Evolutionary conservation across 352 stramenopile genomes (phyloP).

Genomic region (Phytophthora boehmeriae): DNA sequence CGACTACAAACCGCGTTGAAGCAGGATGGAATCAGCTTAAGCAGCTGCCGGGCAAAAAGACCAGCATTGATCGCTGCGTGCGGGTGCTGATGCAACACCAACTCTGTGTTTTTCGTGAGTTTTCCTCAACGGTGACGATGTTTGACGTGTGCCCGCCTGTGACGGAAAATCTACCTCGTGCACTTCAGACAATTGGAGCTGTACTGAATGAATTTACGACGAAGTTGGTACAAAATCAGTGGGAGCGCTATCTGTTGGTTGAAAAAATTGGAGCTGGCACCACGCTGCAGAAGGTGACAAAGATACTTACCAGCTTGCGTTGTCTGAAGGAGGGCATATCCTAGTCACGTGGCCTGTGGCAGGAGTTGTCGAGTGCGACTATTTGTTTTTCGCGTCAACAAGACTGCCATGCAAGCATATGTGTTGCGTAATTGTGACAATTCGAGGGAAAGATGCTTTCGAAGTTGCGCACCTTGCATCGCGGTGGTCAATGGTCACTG

Average conservation of each 20-base stretch:
- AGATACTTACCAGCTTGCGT: neutral
- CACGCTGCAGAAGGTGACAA: neutral
- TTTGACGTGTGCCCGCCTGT: neutral
- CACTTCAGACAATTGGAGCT: neutral
- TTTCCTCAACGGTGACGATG: neutral
- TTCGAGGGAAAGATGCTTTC: neutral
- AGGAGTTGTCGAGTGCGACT: neutral
- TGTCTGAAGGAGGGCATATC: neutral
- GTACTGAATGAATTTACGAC: neutral
- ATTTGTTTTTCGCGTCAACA: neutral
- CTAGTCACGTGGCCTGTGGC: neutral
- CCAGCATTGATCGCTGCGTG: slow-evolving; percentile 2
- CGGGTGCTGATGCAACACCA: slow-evolving; percentile 5
- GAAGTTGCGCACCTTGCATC: neutral
- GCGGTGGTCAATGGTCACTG: neutral
- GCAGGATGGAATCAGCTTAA: slow-evolving; percentile 6
- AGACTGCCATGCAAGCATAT: neutral
- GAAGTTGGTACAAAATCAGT: neutral
- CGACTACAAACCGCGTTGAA: slow-evolving; percentile 5
- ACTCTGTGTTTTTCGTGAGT: neutral
- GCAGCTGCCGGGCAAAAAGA: too few species aligned
- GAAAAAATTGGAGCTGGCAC: neutral
- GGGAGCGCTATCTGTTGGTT: neutral
- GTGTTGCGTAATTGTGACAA: neutral
- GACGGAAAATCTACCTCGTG: neutral